Conservation (phyloP, 2,329 filamentous ascomycete species). For the Nemania abortiva region DNA sequence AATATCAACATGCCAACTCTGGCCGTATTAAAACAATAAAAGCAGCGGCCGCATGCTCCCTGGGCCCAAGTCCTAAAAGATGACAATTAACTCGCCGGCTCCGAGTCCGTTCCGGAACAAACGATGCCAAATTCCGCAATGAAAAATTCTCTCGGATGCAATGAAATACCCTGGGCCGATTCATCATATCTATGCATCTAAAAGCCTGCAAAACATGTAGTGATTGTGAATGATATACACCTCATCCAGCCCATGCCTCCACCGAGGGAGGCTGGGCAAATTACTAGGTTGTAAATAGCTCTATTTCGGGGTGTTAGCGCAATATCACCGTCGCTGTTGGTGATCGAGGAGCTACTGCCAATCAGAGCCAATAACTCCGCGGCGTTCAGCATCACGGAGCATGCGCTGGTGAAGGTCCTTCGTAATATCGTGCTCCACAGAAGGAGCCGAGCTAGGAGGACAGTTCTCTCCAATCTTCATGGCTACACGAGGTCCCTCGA, state of each 20-base stretch:
- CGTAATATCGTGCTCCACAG: constrained; percentile 49
- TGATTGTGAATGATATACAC: constrained; percentile 44
- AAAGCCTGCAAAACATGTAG: constrained; percentile 48
- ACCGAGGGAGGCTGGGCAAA: constrained; percentile 28
- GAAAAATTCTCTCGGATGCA: constrained; percentile 35
- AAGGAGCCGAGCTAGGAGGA: constrained; percentile 54
- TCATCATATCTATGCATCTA: constrained; percentile 51
- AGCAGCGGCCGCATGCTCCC: constrained; percentile 14
- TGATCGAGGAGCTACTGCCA: constrained; percentile 44
- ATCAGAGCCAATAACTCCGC: constrained; percentile 49
- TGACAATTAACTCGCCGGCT: constrained; percentile 25
- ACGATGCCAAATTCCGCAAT: constrained; percentile 32
- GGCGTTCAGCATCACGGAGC: constrained; percentile 51
- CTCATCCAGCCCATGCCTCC: constrained; percentile 31
- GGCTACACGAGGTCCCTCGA: constrained; percentile 39
- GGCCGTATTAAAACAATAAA: constrained; percentile 32
- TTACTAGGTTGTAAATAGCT: constrained; percentile 2
- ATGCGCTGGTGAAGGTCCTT: constrained; percentile 50
- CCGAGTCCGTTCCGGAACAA: constrained; percentile 29
- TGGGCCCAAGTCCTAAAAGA: constrained; percentile 36
- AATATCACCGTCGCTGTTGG: neutral
- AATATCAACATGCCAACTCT: constrained; percentile 28
- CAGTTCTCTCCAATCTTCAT: constrained; percentile 60
- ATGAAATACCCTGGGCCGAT: constrained; percentile 47
- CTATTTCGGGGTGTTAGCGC: constrained; percentile 7